Evolutionary conservation across 129 eudicot species (phyloP).

Genomic region (Pittosporum tobira): DNA sequence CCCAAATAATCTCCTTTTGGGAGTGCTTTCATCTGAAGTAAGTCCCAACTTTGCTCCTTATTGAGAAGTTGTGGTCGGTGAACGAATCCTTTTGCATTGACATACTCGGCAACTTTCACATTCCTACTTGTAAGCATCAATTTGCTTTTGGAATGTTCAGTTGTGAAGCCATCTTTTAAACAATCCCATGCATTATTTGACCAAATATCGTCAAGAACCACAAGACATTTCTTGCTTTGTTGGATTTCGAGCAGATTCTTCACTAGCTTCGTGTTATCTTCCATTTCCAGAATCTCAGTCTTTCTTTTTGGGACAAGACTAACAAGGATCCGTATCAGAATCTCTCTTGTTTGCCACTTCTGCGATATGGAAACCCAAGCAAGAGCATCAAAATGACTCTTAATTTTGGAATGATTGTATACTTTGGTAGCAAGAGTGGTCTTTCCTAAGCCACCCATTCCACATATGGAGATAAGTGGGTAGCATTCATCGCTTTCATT

Average conservation of each 20-base stretch:
- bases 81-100: no score
- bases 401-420: slow-evolving; percentile 11
- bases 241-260: neutral
- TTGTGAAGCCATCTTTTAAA: neutral
- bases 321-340: no score
- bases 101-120: no score
- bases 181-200: slow-evolving; percentile 1
- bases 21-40: no score
- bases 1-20: no score
- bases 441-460: slow-evolving; percentile 41
- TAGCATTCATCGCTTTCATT: neutral
- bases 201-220: neutral
- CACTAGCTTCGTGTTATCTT: no score
- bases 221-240: neutral
- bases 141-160: neutral
- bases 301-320: no score
- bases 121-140: no score
- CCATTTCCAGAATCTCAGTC: no score
- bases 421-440: slow-evolving; percentile 23
- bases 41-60: no score
- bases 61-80: no score
- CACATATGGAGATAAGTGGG: slow-evolving; percentile 20
- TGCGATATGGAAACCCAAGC: slow-evolving; percentile 34
- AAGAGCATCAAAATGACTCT: slow-evolving; percentile 19
- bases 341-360: no score